Conservation (phyloP, 2,329 filamentous ascomycete species). For the Teratosphaeria nubilosa region DNA sequence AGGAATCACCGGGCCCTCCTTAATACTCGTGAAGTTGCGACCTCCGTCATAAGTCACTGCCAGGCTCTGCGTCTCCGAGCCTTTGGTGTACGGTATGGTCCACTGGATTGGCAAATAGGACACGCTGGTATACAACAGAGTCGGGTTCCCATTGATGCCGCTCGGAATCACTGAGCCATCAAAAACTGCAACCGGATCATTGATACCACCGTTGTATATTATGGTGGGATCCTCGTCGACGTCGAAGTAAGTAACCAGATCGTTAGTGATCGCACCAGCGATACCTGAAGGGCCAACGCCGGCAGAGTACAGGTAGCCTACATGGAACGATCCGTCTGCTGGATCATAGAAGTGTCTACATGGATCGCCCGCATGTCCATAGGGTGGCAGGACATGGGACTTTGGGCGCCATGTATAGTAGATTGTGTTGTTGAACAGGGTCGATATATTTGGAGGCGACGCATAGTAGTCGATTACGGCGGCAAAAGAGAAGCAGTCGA, state of each 20-base stretch:
- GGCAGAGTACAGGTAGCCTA: conserved; percentile 31
- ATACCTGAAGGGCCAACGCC: conserved; percentile 6
- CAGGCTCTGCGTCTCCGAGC: conserved; percentile 37
- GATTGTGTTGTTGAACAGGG: conserved; percentile 25
- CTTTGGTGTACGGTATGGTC: conserved; percentile 37
- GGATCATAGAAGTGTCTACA: conserved; percentile 35
- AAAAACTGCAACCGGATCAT: conserved; percentile 37
- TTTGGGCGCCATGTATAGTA: conserved; percentile 25
- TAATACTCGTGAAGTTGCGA: conserved; percentile 31
- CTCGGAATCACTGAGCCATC: conserved; percentile 36
- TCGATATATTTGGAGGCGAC: conserved; percentile 31
- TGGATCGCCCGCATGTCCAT: conserved; percentile 31
- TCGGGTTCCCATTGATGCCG: conserved; percentile 35
- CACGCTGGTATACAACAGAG: conserved; percentile 37
- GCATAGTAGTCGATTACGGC: conserved; percentile 22
- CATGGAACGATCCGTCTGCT: conserved; percentile 34
- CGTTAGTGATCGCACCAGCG: conserved; percentile 29
- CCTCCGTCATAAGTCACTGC: conserved; percentile 23
- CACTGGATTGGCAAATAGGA: conserved; percentile 37
- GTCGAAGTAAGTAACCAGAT: conserved; percentile 35
- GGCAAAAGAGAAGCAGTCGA: background rate
- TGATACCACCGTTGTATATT: conserved; percentile 29
- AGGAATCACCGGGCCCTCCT: conserved; percentile 30
- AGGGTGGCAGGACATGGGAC: conserved; percentile 32
- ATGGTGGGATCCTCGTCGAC: conserved; percentile 20